Evolutionary conservation across 768 basidiomycete species (phyloP).

Genomic region (Imleria badia): DNA sequence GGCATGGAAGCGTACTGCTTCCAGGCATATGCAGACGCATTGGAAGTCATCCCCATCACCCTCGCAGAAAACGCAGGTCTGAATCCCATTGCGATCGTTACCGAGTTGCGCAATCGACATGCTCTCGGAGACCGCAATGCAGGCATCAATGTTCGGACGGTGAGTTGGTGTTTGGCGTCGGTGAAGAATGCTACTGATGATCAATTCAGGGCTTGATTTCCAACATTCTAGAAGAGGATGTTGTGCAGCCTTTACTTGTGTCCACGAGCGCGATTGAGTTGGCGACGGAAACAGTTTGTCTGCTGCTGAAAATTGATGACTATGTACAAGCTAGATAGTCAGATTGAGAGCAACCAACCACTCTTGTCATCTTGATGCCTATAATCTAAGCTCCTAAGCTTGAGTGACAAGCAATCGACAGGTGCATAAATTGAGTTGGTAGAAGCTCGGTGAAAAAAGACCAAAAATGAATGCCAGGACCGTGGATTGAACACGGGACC

Average conservation of each 20-base stretch:
- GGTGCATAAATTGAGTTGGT: background rate
- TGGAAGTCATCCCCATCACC: slow-evolving; percentile 97
- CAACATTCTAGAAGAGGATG: slow-evolving; percentile 96
- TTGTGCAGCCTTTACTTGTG: slow-evolving; percentile 93
- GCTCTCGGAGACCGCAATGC: slow-evolving; percentile 92
- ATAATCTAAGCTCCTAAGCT: background rate
- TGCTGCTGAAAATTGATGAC: slow-evolving; percentile 94
- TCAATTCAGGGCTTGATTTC: slow-evolving; percentile 81
- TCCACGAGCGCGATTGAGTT: slow-evolving; percentile 95
- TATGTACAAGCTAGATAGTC: slow-evolving; percentile 75
- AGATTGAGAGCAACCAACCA: background rate
- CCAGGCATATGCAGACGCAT: slow-evolving; percentile 96
- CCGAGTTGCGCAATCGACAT: slow-evolving; percentile 95
- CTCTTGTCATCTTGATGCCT: background rate
- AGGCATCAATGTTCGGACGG: slow-evolving; percentile 98
- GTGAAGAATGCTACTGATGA: slow-evolving; percentile 4
- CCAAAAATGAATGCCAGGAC: slow-evolving; percentile 54
- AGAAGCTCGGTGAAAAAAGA: slow-evolving; percentile 15
- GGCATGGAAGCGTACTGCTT: slow-evolving; percentile 99
- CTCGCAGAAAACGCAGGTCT: slow-evolving; percentile 98
- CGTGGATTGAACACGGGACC: slow-evolving; percentile 81
- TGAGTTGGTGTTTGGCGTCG: slow-evolving; percentile 33
- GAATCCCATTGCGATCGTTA: slow-evolving; percentile 97
- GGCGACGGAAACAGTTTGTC: slow-evolving; percentile 95
- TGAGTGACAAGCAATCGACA: background rate